A percentile compares a stretch with the other conserved stretches of the same genome.
These are phyloP conservation scores for Stevia rebaudiana DNA, from an alignment of 140 eudicot species.

Conservation along the genomic window DNA sequence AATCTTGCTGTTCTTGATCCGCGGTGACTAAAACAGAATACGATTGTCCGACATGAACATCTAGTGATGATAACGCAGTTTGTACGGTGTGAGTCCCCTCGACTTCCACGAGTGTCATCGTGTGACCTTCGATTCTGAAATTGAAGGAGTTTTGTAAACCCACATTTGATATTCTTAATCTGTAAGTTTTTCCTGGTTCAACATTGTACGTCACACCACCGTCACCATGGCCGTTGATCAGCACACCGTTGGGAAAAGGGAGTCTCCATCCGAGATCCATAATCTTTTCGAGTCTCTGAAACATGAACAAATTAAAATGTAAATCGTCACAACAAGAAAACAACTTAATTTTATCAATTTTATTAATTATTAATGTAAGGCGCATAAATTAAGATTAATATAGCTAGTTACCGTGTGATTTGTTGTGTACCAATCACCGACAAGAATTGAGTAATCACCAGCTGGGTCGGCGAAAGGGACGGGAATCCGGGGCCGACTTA, in stretches of 20 bases:
- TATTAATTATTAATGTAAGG: no score
- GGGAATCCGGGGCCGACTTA: slow-evolving; percentile 62
- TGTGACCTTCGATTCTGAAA: slow-evolving; percentile 66
- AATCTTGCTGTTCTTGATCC: slow-evolving; percentile 60
- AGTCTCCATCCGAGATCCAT: slow-evolving; percentile 58
- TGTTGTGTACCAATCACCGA: slow-evolving; percentile 81
- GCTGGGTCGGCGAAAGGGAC: slow-evolving; percentile 76
- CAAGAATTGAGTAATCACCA: slow-evolving; percentile 64
- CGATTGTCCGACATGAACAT: slow-evolving; percentile 86
- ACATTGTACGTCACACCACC: slow-evolving; percentile 51
- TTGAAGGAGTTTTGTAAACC: slow-evolving; percentile 68
- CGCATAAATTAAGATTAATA: no score
- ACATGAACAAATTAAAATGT: neutral
- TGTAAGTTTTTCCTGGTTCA: slow-evolving; percentile 75
- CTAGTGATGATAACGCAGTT: slow-evolving; percentile 49
- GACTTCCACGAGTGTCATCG: slow-evolving; percentile 71
- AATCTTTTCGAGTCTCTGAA: slow-evolving; percentile 38
- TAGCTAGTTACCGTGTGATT: slow-evolving; percentile 55
- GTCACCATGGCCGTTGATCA: slow-evolving; percentile 68
- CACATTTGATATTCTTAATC: slow-evolving; percentile 85
- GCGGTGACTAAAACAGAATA: slow-evolving; percentile 87
- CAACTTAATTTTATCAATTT: no score
- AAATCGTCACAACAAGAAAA: no score
- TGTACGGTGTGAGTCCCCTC: slow-evolving; percentile 90
- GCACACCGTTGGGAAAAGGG: slow-evolving; percentile 51